Conservation (phyloP, 768 basidiomycete genomes). For the Xerocomus potaroensis region DNA sequence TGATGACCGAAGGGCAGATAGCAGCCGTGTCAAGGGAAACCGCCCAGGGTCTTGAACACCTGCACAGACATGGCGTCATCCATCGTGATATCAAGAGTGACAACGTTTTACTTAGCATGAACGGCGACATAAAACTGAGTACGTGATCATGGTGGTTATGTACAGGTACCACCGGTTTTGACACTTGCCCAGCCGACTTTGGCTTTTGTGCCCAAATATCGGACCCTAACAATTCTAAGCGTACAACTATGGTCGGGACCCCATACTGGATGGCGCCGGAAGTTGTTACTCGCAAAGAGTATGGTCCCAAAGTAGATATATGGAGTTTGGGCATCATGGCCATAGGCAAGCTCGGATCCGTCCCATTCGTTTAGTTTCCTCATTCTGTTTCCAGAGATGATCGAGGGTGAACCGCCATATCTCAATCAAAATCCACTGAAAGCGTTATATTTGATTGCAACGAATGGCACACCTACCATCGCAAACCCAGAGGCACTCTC, state of each 20-base stretch:
- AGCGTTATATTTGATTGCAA: constrained; percentile 96
- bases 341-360: constrained; percentile 56
- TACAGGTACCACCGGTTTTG: background rate
- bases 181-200: constrained; percentile 71
- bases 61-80: constrained; percentile 95
- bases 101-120: constrained; percentile 88
- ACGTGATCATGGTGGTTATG: constrained; percentile 34
- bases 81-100: constrained; percentile 99
- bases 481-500: constrained; percentile 82
- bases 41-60: constrained; percentile 87
- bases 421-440: constrained; percentile 95
- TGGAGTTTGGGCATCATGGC: constrained; percentile 98
- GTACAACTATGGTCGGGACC: constrained; percentile 97
- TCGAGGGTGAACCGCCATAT: constrained; percentile 96
- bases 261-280: constrained; percentile 99
- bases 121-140: constrained; percentile 98
- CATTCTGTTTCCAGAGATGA: constrained; percentile 67
- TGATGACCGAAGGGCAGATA: constrained; percentile 99
- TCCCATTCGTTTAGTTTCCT: constrained; percentile 3
- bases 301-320: constrained; percentile 97
- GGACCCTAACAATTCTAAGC: constrained; percentile 82
- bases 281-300: constrained; percentile 96
- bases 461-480: constrained; percentile 95
- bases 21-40: constrained; percentile 94
- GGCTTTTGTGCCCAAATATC: constrained; percentile 99